Conservation (phyloP, 495 filamentous ascomycete species). For the Penicillium fimorum region DNA sequence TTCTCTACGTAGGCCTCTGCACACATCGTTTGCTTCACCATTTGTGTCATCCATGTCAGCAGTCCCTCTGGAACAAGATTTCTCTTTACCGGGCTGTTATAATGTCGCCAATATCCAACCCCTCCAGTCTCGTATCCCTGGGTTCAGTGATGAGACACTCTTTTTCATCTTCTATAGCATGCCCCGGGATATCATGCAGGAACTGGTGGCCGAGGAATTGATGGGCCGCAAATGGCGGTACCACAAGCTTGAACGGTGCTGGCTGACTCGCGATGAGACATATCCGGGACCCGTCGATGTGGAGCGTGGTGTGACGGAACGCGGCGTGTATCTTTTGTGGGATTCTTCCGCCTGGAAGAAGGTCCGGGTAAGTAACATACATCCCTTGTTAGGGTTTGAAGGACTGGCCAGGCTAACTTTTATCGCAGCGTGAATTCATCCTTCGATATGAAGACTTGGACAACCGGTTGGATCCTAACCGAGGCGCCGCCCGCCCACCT, state of each 20-base stretch:
- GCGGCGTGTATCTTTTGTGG: constrained; percentile 87
- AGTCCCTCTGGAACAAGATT: constrained; percentile 71
- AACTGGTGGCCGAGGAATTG: constrained; percentile 79
- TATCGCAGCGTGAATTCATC: constrained; percentile 67
- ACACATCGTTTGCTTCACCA: constrained; percentile 65
- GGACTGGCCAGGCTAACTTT: not conserved
- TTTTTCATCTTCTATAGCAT: constrained; percentile 95
- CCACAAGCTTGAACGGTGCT: constrained; percentile 83
- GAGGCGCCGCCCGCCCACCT: constrained; percentile 33
- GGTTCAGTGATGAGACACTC: constrained; percentile 86
- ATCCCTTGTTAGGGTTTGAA: not conserved
- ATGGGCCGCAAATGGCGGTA: constrained; percentile 86
- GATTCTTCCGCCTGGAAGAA: constrained; percentile 81
- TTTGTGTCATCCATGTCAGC: constrained; percentile 68
- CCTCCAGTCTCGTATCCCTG: constrained; percentile 71
- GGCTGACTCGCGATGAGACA: constrained; percentile 84
- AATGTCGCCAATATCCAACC: constrained; percentile 82
- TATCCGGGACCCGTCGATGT: constrained; percentile 62
- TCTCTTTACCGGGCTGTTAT: constrained; percentile 78
- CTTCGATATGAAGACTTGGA: constrained; percentile 79
- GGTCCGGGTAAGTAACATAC: constrained; percentile 59
- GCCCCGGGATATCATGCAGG: constrained; percentile 79
- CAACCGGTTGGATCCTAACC: constrained; percentile 47
- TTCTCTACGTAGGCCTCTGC: constrained; percentile 48
- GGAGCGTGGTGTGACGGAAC: constrained; percentile 65